phyloP scores from a whole-genome alignment of 495 filamentous ascomycete genomes.

The Corynascus novoguineensis region DNA sequence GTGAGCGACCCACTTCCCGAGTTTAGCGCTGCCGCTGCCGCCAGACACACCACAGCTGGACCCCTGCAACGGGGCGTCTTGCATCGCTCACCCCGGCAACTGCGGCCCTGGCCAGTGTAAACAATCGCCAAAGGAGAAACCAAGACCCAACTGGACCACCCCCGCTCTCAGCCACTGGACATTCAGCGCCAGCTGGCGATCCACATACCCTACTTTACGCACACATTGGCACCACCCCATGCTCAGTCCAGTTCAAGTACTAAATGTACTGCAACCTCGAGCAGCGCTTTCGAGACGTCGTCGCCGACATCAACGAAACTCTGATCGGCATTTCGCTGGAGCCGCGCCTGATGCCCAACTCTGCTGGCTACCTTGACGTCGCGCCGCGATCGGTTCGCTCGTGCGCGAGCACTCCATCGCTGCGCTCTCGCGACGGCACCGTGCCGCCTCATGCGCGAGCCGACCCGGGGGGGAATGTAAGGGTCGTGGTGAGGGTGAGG shows the following conservation, averaged over 20 bases:
- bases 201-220: too few relatives aligned
- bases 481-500: conserved; percentile 87
- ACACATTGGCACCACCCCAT: too few relatives aligned
- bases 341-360: conserved; percentile 42
- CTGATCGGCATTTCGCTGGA: conserved; percentile 43
- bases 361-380: conserved; percentile 23
- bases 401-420: conserved; percentile 61
- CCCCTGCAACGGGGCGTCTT: not conserved
- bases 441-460: conserved; percentile 43
- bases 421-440: conserved; percentile 66
- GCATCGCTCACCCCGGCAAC: conserved; percentile 27
- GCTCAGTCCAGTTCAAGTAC: too few relatives aligned
- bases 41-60: not conserved
- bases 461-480: conserved; percentile 76
- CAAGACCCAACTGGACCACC: not conserved
- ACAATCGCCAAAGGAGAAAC: conserved; percentile 15
- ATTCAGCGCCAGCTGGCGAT: conserved; percentile 3
- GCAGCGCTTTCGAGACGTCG: conserved; percentile 31
- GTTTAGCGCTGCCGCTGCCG: conserved; percentile 10
- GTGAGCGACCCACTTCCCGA: not conserved
- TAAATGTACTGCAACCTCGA: conserved; percentile 37
- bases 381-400: conserved; percentile 40
- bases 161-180: too few relatives aligned
- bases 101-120: conserved; percentile 17
- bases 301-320: conserved; percentile 40